Base-by-base conservation (phyloP, 2,329 filamentous ascomycete species). In the Epichloe sp. region DNA sequence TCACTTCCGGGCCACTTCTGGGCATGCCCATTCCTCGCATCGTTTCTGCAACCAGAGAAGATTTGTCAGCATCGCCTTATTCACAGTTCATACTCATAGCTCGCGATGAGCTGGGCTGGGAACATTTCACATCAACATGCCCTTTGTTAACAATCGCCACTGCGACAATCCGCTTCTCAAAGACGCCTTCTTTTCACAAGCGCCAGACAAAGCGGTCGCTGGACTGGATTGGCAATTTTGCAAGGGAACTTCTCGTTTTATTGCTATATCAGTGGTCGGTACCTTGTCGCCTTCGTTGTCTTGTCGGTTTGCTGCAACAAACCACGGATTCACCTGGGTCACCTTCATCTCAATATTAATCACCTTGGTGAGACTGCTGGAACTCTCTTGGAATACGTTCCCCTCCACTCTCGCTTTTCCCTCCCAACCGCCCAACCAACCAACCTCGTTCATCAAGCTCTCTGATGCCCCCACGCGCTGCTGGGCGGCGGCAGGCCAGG, bases 101-200 rank as follows among this genome's bases (percentile, higher is more conserved):
- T 52, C 46, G 50, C 47, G 41, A 47, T 48, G 42, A 40, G 47
- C 41, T 34, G 49, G 48, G 21, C 44, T 37, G 38, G 45, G 36
- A n/a, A 45, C 21, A 7, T 41, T 31, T 52, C 47, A 50, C 50
- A 48, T 52, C 58, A 57, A 58, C 52, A 61, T 60, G 57, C 56
- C 49, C 58, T 62, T 61, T 60, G 58, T 62, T 60, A 55, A 56
- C 35, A 49, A 34, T 48, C 34, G 21, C 42, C 47, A 48, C 46
- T 40, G 45, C 52, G 44, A 52, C 46, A 41, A 40, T 42, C 49
- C 48, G 50, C 41, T 47, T 46, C 34, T 43, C 56, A 54, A 49
- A 53, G 47, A 53, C 38, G 34, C 8, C 11, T 37, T 8, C 19
- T 37, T 15, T 26, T 5, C 17, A 21, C 38, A 26, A n/a, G 8